Percentiles rank a stretch among this genome's conserved stretches.
These are phyloP conservation scores for Aspergillus intermedius DNA, from an alignment of 2,329 filamentous ascomycete genomes.

Conservation along the genomic window DNA sequence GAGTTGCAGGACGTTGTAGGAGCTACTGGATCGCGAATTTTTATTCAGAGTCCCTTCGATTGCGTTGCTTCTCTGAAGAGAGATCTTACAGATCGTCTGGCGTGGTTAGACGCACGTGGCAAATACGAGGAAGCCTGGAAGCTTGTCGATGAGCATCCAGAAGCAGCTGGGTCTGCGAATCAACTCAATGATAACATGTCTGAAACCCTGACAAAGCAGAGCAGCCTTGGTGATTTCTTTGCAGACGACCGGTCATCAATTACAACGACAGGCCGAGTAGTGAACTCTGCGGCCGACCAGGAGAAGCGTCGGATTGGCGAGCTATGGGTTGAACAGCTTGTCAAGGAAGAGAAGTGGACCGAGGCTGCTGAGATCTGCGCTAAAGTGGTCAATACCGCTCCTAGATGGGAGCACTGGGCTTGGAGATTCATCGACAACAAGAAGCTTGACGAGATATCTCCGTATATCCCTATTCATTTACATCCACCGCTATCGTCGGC, in stretches of 20 bases:
- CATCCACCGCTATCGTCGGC: constrained; percentile 70
- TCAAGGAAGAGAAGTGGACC: constrained; percentile 67
- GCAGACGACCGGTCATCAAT: constrained; percentile 61
- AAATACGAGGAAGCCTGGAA: constrained; percentile 84
- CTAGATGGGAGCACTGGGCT: constrained; percentile 92
- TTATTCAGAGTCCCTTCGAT: constrained; percentile 94
- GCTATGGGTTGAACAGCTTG: constrained; percentile 82
- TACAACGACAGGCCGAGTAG: constrained; percentile 52
- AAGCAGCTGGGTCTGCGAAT: constrained; percentile 46
- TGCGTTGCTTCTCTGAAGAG: constrained; percentile 87
- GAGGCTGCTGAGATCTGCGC: constrained; percentile 74
- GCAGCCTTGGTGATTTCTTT: constrained; percentile 61
- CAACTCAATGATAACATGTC: constrained; percentile 31
- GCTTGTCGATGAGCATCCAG: constrained; percentile 79
- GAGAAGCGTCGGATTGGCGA: constrained; percentile 91
- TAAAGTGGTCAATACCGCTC: constrained; percentile 70
- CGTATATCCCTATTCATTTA: constrained; percentile 73
- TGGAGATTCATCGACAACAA: constrained; percentile 82
- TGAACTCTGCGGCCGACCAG: constrained; percentile 65
- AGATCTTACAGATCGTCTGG: constrained; percentile 75
- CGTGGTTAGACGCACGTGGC: constrained; percentile 76
- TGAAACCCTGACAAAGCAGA: constrained; percentile 27
- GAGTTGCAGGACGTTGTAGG: constrained; percentile 44
- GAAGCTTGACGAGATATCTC: constrained; percentile 83
- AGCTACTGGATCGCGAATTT: constrained; percentile 67